Base-by-base conservation (phyloP, 805 yeast species). In the Metschnikowia koreensis region DNA sequence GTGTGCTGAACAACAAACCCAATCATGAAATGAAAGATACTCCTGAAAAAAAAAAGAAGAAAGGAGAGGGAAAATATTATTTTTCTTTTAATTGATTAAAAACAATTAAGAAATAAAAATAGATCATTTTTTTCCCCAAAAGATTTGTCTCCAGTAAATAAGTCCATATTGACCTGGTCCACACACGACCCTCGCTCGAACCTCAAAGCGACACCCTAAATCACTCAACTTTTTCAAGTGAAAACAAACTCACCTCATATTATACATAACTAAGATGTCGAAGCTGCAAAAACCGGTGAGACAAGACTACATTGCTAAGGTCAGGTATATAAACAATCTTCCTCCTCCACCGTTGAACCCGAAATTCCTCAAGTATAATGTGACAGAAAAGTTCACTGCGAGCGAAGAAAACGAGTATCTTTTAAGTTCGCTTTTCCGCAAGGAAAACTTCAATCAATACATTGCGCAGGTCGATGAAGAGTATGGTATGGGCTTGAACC, bases 281-380 rank as follows among this genome's bases (percentile, higher is more conserved):
- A 62, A 64, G 36, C 58, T 51, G 13, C 65, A 50, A 27, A 66
- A 69, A 59, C 71, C 76, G 44, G 77, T 79, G 56, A 81, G 84
- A 66, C 92, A 86, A 65, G 92, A 87, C 51, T 87, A 84, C 63
- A 83, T 87, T 50, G 96, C 96, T 43, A 86, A 87, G 60, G 81
- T 87, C 48, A 81, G 96, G 63, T 93, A 91, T 68, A 82, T 82
- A 53, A 94, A 94, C 66, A 87, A 83, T 62, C 76, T 94, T 26
- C 99, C 99, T 6, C 92, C 97, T 1, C 98, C 98, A 9, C 87
- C 93, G 26, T 78, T 94, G 55, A 90, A 96, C 43, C 97, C 99
- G 31, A 89, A 87, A 66, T 78, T 92, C 51, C 68, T 94, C 48
- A 80, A 83, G 46, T 81, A 84, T 58, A 66, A 70, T 62, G 64